phyloP scores from a whole-genome alignment of 768 basidiomycete genomes.

The Cyclocybe cylindracea region DNA sequence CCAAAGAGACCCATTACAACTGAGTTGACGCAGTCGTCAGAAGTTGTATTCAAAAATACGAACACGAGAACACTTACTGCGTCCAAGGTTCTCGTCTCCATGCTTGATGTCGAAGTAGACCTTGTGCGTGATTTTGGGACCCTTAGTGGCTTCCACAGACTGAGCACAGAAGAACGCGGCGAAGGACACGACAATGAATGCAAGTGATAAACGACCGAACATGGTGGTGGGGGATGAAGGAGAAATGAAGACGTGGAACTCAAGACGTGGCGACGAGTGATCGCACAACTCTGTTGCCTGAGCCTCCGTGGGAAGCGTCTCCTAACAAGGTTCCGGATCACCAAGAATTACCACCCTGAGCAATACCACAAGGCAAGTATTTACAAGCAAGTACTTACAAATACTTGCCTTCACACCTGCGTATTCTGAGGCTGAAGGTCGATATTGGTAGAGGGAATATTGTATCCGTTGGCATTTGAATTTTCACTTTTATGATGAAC shows the following conservation, averaged over 20 bases:
- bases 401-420: no score
- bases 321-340: no score
- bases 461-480: no score
- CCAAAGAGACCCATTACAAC: slow-evolving; percentile 91
- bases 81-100: slow-evolving; percentile 83
- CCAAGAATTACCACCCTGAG: no score
- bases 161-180: slow-evolving; percentile 72
- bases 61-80: slow-evolving; percentile 48
- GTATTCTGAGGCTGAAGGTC: no score
- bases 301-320: slow-evolving; percentile 11
- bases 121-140: slow-evolving; percentile 89
- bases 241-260: slow-evolving; percentile 20
- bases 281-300: slow-evolving; percentile 1
- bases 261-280: slow-evolving; percentile 27
- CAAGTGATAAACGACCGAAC: slow-evolving; percentile 64
- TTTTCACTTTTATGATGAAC: no score
- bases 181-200: slow-evolving; percentile 61
- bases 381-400: no score
- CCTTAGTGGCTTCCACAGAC: slow-evolving; percentile 78
- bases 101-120: slow-evolving; percentile 96
- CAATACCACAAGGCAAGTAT: no score
- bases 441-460: no score
- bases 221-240: slow-evolving; percentile 37
- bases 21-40: slow-evolving; percentile 27
- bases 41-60: slow-evolving; percentile 4